Base-by-base conservation (phyloP, 1,139 yeast genomes). In the Saccharomycopsis phalli region DNA sequence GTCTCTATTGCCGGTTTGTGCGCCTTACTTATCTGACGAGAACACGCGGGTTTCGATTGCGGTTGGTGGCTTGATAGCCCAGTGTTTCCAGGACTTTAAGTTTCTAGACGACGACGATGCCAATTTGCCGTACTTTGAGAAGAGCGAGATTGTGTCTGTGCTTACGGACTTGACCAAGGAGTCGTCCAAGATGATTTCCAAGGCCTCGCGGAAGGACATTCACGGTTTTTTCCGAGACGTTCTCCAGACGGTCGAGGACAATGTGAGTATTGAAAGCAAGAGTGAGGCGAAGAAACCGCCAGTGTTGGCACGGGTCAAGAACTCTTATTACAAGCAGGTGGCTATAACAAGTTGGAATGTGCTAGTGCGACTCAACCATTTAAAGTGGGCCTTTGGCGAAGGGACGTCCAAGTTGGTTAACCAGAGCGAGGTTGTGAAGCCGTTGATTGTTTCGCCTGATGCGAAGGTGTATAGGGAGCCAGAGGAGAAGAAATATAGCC, bases 331-430 rank as follows among this genome's bases (percentile, higher is more conserved):
- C 21, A 14, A 19, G 13, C 18, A 34, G 30, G 21, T 42, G 32
- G 21, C 11, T 11, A 8, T 30, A 5, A 27, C 28, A 2, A 21
- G 20, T n/a, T 81, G 93, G 93, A 71, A 63, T 49, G 69, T 78
- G 44, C 72, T 77, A 50, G 57, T 76, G 38, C 65, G 87, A 45
- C 62, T 80, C 41, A 69, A 76, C 43, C 76, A 73, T 48, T 65
- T 81, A 53, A 74, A 74, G 52, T 81, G 86, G 81, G 68, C 78
- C n/a, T 79, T 75, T 53, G 78, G 82, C 32, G 70, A 74, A 31
- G 84, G 84, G 1, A 67, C 80, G 14, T 81, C 76, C 50, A 66
- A 66, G 46, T 86, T 81, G 5, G 29, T 26, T 4, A 11, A 4
- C 7, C 14, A 26, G 13, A 11, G 4, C 14, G 8, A 11, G 13